Evolutionary conservation across 2,329 filamentous ascomycete species (phyloP), one percentile per base, ranked within the genome.

Genomic region (Sporothrix euskadiensis): DNA sequence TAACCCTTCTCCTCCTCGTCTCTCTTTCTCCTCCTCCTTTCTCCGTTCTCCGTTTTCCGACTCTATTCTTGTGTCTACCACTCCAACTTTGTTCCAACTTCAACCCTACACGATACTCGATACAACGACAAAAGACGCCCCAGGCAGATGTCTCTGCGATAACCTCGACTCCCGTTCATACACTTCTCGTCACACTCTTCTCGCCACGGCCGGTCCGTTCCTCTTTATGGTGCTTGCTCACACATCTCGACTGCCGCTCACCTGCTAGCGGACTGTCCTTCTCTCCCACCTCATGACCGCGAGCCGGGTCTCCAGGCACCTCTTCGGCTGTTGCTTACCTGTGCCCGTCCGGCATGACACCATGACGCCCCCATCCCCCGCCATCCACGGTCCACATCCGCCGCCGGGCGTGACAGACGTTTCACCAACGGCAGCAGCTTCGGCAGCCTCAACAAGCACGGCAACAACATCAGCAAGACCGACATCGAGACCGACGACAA

Each of bases 311-410:
- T 69, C 70, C 7, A 63, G 61, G 30, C n/a, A 72, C 35, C 61
- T 73, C 14, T 66, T 75, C 30, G 35, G 71, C 65, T 73, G 74
- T 54, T 75, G 69, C 71, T 72, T 73, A 12, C 74, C 61, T 26
- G 7, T 44, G 57, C 72, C 61, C 19, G 7, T 35, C 65, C 72
- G 69, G 74, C n/a, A 73, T 75, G 72, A 59, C 47, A 72, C 65
- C 22, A 73, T 75, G 74, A 57, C 70, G 54, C 41, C 61, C 26
- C 30, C 70, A 10, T 54, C 72, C 4, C 56, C 35, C 44, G n/a
- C 70, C 52, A 30, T 26, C 3, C 63, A 56, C 30, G 41, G 47
- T 9, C 52, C 71, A 9, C 49, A 44, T 35, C 65, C 63, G 19
- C 70, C 44, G n/a, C 47, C 49, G 26, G 22, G 47, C n/a, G 12